phyloP scores from a whole-genome alignment of 192 early-diverging fungal genomes.

The Umbelopsis vinacea region DNA sequence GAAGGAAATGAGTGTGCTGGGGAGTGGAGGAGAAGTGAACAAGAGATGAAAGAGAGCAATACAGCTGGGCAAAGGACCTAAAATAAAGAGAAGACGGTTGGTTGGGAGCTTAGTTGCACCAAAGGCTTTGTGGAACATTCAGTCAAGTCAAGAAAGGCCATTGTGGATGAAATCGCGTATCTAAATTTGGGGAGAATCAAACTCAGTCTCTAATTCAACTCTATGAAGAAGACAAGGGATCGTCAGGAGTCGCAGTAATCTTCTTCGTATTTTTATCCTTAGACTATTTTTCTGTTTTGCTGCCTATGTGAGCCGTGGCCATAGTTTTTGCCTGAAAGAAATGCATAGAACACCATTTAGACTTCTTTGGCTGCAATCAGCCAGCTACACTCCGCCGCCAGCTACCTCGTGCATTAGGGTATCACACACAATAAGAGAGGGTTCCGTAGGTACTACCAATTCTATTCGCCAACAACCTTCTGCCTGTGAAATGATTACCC shows the following conservation, averaged over 20 bases:
- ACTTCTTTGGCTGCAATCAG: not conserved
- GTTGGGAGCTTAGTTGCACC: slow-evolving; percentile 1
- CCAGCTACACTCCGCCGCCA: not conserved
- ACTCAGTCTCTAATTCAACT: not conserved
- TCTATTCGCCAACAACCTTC: slow-evolving; percentile 15
- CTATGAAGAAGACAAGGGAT: too few species aligned
- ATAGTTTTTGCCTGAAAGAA: too few species aligned
- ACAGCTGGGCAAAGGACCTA: not conserved
- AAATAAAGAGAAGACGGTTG: not conserved
- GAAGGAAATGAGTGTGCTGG: slow-evolving; percentile 21
- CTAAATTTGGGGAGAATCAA: not conserved
- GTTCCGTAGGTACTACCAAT: not conserved
- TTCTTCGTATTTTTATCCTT: too few species aligned
- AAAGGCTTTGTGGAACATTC: slow-evolving; percentile 14
- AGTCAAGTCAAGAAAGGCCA: slow-evolving; percentile 20
- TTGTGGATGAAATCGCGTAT: slow-evolving; percentile 7
- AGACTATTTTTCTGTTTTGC: too few species aligned
- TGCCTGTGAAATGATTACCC: not conserved
- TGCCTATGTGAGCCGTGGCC: too few species aligned
- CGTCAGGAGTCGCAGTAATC: too few species aligned
- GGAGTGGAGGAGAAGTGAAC: slow-evolving; percentile 6
- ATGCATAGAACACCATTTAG: not conserved
- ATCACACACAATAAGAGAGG: slow-evolving; percentile 8
- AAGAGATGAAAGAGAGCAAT: slow-evolving; percentile 7
- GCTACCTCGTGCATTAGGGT: slow-evolving; percentile 7